These are phyloP conservation scores for Hamamelis virginiana DNA, from an alignment of 164 flowering plant genomes.

Conservation along the genomic window DNA sequence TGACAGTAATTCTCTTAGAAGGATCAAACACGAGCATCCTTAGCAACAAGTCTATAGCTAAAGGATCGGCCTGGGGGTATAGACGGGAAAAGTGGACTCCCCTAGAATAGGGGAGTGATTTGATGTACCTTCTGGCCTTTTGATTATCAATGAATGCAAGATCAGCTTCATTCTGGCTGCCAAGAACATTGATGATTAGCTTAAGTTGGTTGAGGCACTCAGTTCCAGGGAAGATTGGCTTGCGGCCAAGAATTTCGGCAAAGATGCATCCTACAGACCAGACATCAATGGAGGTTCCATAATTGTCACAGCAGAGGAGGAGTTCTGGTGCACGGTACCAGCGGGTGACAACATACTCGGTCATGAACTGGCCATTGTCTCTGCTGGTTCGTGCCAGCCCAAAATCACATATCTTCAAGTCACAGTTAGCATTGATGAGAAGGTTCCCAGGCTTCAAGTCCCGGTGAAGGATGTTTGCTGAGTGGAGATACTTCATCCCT, in stretches of 20 bases:
- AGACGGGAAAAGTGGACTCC: slow-evolving; percentile 15
- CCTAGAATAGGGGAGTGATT: slow-evolving; percentile 14
- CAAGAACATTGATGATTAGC: slow-evolving; percentile 23
- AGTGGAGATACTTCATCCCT: slow-evolving; percentile 45
- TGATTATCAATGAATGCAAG: slow-evolving; percentile 16
- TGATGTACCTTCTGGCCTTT: slow-evolving; percentile 11
- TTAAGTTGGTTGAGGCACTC: slow-evolving; percentile 45
- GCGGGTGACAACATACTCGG: slow-evolving; percentile 45
- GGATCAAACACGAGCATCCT: slow-evolving; percentile 58
- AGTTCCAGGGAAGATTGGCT: slow-evolving; percentile 41
- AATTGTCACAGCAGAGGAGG: slow-evolving; percentile 41
- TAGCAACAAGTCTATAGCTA: slow-evolving; percentile 41
- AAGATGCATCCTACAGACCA: slow-evolving; percentile 57
- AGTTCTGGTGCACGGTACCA: slow-evolving; percentile 52
- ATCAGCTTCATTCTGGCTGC: slow-evolving; percentile 19
- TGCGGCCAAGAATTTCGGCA: slow-evolving; percentile 42
- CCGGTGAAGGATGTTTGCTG: slow-evolving; percentile 45
- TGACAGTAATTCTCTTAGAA: slow-evolving; percentile 42
- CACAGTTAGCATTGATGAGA: slow-evolving; percentile 42
- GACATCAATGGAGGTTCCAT: slow-evolving; percentile 43
- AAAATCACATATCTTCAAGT: slow-evolving; percentile 44
- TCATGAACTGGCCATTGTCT: slow-evolving; percentile 37
- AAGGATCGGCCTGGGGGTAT: slow-evolving; percentile 25
- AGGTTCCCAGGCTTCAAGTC: slow-evolving; percentile 51
- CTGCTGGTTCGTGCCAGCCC: slow-evolving; percentile 42